phyloP scores from a whole-genome alignment of 768 basidiomycete species.

The Hygrophoropsis aurantiaca region DNA sequence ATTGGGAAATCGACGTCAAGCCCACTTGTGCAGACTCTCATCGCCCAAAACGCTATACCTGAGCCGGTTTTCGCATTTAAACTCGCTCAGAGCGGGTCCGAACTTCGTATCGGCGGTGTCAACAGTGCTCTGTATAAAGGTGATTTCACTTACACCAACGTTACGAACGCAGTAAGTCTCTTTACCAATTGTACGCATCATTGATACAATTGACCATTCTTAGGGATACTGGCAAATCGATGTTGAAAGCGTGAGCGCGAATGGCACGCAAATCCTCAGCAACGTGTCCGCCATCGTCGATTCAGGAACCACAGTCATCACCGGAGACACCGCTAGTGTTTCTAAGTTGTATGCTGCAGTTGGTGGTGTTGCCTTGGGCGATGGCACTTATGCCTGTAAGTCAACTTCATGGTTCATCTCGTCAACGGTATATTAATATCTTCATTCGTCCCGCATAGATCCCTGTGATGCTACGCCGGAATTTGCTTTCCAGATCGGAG shows the following conservation, averaged over 20 bases:
- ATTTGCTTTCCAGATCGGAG: conserved; percentile 34
- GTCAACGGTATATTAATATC: conserved; percentile 15
- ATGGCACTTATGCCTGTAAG: conserved; percentile 27
- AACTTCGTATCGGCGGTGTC: conserved; percentile 39
- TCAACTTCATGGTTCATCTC: conserved; percentile 20
- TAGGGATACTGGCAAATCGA: conserved; percentile 10
- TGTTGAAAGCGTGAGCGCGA: conserved; percentile 9
- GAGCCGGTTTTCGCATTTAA: conserved; percentile 31
- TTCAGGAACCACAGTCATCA: conserved; percentile 54
- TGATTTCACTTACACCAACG: conserved; percentile 27
- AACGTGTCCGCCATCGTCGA: conserved; percentile 32
- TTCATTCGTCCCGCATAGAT: conserved; percentile 4
- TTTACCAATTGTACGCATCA: background rate
- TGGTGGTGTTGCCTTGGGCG: conserved; percentile 15
- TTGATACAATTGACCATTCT: background rate
- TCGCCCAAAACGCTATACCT: conserved; percentile 30
- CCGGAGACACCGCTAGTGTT: conserved; percentile 18
- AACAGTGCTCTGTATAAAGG: conserved; percentile 36
- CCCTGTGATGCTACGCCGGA: conserved; percentile 23
- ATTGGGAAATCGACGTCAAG: conserved; percentile 32
- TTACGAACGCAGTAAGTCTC: conserved; percentile 17
- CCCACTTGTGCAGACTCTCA: conserved; percentile 41
- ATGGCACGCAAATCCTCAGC: conserved; percentile 8
- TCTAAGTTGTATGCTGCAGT: conserved; percentile 16
- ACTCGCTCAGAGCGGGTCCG: conserved; percentile 21